Conservation (phyloP, 305 asterid genomes). For the Ilex paraguariensis region DNA sequence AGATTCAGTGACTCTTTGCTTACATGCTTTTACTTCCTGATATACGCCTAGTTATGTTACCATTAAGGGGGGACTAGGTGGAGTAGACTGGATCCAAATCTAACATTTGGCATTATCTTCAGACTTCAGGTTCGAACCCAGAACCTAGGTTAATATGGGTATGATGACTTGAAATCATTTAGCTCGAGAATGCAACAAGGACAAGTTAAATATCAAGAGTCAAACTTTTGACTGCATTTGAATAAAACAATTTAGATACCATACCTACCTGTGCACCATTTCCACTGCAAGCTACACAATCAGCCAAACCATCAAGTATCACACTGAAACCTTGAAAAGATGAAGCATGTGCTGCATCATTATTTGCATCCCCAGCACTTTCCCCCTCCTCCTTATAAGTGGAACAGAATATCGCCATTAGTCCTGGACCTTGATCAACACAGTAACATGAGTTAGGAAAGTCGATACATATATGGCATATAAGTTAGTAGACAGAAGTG, state of each 20-base stretch:
- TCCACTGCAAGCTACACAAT: conserved; percentile 65
- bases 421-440: conserved; percentile 68
- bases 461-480: too few relatives aligned
- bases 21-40: too few relatives aligned
- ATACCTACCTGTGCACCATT: conserved; percentile 57
- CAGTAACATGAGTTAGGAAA: conserved; percentile 4
- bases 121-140: background rate
- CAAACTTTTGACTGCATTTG: background rate
- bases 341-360: conserved; percentile 25
- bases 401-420: conserved; percentile 50
- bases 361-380: conserved; percentile 25
- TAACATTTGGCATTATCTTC: background rate
- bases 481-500: too few relatives aligned
- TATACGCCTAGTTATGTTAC: too few relatives aligned
- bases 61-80: too few relatives aligned
- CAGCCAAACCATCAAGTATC: conserved; percentile 66
- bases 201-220: background rate
- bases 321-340: conserved; percentile 37
- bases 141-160: background rate
- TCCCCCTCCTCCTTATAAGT: conserved; percentile 48
- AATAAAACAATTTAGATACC: conserved; percentile 1
- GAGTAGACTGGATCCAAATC: background rate
- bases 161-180: background rate
- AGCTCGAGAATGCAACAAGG: background rate
- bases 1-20: too few relatives aligned